Percentiles rank a stretch among this genome's conserved stretches.
These are phyloP conservation scores for Boletus eberwhitei DNA, from an alignment of 768 basidiomycete genomes.

Conservation along the genomic window DNA sequence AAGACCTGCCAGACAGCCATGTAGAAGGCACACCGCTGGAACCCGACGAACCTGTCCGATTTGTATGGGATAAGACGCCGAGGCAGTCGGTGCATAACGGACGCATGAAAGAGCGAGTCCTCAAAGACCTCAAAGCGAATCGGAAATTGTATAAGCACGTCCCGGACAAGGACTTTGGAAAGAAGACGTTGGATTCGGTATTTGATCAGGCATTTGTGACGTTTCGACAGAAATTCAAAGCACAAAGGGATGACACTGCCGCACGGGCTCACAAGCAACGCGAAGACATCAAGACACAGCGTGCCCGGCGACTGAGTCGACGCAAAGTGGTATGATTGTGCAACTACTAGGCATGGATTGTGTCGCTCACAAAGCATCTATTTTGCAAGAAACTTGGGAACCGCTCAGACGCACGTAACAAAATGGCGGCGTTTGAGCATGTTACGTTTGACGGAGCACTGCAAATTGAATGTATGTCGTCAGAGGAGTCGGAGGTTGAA, in stretches of 20 bases:
- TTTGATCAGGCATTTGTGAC: slow-evolving; percentile 75
- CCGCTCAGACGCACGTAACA: slow-evolving; percentile 59
- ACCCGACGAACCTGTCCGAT: slow-evolving; percentile 57
- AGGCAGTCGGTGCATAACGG: slow-evolving; percentile 73
- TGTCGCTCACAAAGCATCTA: neutral
- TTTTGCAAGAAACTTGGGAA: slow-evolving; percentile 58
- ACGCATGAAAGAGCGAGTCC: slow-evolving; percentile 63
- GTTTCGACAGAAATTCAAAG: slow-evolving; percentile 62
- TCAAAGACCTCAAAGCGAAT: slow-evolving; percentile 57
- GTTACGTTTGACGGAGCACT: slow-evolving; percentile 67
- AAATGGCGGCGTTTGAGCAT: slow-evolving; percentile 52
- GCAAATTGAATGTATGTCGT: slow-evolving; percentile 76
- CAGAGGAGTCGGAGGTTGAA: slow-evolving; percentile 69
- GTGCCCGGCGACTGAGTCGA: slow-evolving; percentile 55
- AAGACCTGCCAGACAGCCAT: slow-evolving; percentile 60
- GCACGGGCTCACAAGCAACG: slow-evolving; percentile 46
- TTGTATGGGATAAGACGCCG: slow-evolving; percentile 76
- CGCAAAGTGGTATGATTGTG: slow-evolving; percentile 54
- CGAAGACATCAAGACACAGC: slow-evolving; percentile 61
- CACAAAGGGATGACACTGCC: slow-evolving; percentile 48
- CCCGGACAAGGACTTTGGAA: slow-evolving; percentile 60
- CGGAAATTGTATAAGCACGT: slow-evolving; percentile 60
- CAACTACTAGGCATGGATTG: too few relatives aligned
- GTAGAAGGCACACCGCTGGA: slow-evolving; percentile 47
- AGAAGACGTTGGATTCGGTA: slow-evolving; percentile 54